Evolutionary conservation across 495 filamentous ascomycete species (phyloP), one percentile per base, ranked within the genome.

Genomic region (Clavariopsis aquatica): DNA sequence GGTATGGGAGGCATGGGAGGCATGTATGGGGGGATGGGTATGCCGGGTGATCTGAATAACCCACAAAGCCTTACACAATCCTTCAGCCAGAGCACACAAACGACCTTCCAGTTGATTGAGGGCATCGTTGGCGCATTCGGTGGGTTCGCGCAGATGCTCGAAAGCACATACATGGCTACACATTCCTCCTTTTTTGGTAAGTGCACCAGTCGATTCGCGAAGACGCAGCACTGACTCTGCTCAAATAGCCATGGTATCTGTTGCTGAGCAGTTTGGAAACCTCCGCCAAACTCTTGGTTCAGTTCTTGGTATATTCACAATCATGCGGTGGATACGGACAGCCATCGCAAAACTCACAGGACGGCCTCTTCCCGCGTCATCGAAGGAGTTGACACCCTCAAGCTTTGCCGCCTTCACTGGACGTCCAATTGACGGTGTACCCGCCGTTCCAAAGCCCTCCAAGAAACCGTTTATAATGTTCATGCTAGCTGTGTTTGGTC

Each of bases 121-220:
- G 94, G 92, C 65, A 89, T 99, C 46, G 94, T 98, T n/a, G 89
- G 91, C n/a, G 93, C 95, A 17, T 97, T 94, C 77, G 91, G 93
- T 28, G 95, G 95, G 1, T 96, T 99, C 73, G 93, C 95, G 19
- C 95, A 99, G 81, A 98, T 99, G 95, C 83, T 99, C 12, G 94
- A 99, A 78, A 97, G 93, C 76, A 98, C 95, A 12, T 99, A 96
- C 71, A 98, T 99, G 95, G 94, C 95, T n/a, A 99, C 95, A 2
- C 95, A 98, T 79, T 95, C 90, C 52, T 93, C 89, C 53, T 99
- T 99, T 78, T 98, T 98, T 74, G 94, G 93, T 98, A 85, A 74
- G 89, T 81, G 10, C 5, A 13, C 23, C 23, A 43, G 8, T 22
- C 22, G 29, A 29, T 2, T 17, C 8, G 15, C 13, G 13, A 17